Evolutionary conservation across 257 asterid genomes (phyloP).

Genomic region (Nemophila menziesii): DNA sequence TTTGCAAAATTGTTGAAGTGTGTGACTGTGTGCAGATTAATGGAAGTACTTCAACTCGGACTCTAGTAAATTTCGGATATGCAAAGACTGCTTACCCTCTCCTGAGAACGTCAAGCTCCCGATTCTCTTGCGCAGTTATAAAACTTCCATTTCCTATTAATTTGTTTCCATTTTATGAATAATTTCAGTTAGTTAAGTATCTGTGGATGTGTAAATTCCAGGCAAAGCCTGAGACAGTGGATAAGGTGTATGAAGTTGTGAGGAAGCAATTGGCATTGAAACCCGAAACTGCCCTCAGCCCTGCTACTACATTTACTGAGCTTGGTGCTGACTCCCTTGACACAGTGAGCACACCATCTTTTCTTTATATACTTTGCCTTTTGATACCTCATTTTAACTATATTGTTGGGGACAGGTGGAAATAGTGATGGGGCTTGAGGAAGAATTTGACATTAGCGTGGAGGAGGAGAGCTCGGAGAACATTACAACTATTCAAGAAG

Average conservation of each 20-base stretch:
- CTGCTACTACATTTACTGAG: slow-evolving; percentile 40
- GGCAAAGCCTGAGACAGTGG: slow-evolving; percentile 62
- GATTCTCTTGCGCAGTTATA: slow-evolving; percentile 35
- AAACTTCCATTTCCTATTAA: not conserved
- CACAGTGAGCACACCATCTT: slow-evolving; percentile 26
- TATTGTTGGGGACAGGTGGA: slow-evolving; percentile 43
- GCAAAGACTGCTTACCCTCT: slow-evolving; percentile 26
- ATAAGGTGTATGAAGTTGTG: slow-evolving; percentile 53
- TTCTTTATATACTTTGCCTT: not conserved
- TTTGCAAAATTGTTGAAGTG: no score
- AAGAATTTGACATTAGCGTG: slow-evolving; percentile 51
- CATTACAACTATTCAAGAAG: slow-evolving; percentile 59
- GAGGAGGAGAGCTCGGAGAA: slow-evolving; percentile 63
- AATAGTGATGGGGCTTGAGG: slow-evolving; percentile 74
- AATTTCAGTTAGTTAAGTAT: not conserved
- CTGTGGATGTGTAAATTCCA: slow-evolving; percentile 20
- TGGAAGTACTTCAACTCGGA: slow-evolving; percentile 14
- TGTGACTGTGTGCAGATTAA: slow-evolving; percentile 18
- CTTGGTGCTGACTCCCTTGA: slow-evolving; percentile 86
- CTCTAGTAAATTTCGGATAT: slow-evolving; percentile 29
- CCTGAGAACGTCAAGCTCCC: slow-evolving; percentile 31
- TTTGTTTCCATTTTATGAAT: not conserved
- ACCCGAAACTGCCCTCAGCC: slow-evolving; percentile 31
- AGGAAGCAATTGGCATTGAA: slow-evolving; percentile 57
- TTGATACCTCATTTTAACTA: not conserved